These are phyloP conservation scores for Debaryomycetaceae sp. DNA, from an alignment of 1,139 yeast species.

Conservation along the genomic window DNA sequence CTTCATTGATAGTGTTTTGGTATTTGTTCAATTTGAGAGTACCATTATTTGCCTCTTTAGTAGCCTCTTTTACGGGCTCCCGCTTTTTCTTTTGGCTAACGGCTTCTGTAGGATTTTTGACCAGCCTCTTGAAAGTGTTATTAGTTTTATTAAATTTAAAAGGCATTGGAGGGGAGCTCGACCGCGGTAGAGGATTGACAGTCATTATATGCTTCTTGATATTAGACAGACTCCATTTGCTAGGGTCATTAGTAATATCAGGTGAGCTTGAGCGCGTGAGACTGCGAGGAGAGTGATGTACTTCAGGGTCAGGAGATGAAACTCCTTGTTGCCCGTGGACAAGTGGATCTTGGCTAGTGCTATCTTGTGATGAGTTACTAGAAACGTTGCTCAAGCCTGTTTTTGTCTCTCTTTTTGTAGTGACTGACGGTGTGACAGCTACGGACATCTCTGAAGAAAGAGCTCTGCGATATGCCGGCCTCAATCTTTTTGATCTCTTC, in stretches of 20 bases:
- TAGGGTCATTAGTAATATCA: slow-evolving; percentile 11
- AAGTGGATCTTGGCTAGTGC: slow-evolving; percentile 14
- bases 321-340: slow-evolving; percentile 14
- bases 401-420: slow-evolving; percentile 21
- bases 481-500: not conserved
- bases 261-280: slow-evolving; percentile 16
- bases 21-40: not conserved
- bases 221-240: not conserved
- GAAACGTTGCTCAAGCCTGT: slow-evolving; percentile 33
- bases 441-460: slow-evolving; percentile 39
- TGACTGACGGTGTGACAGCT: slow-evolving; percentile 29
- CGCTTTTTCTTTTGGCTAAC: not conserved
- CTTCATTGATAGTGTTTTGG: slow-evolving; percentile 13
- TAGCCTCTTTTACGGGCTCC: slow-evolving; percentile 3
- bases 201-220: not conserved
- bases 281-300: not conserved
- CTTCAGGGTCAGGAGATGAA: not conserved
- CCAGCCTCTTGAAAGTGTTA: not conserved
- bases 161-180: slow-evolving; percentile 37
- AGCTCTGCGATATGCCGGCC: slow-evolving; percentile 22
- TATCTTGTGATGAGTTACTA: slow-evolving; percentile 40
- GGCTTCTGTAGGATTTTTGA: not conserved
- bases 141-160: slow-evolving; percentile 13
- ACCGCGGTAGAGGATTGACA: slow-evolving; percentile 14
- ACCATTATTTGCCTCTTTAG: not conserved